phyloP scores from a whole-genome alignment of 2,329 filamentous ascomycete species.

The Diplodia corticola region DNA sequence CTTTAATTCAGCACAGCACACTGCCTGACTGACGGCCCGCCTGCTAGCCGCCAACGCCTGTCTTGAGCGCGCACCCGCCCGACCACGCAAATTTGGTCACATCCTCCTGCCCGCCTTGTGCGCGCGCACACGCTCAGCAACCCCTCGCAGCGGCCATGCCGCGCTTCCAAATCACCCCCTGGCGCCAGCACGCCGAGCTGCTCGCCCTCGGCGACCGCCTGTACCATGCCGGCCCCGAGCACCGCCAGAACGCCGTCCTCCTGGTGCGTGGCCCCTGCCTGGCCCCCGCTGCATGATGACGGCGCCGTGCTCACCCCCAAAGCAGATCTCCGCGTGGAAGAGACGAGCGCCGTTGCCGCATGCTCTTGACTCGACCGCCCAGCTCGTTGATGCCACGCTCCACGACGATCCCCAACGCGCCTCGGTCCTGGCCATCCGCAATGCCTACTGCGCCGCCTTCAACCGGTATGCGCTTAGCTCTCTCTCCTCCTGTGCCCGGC shows the following conservation, averaged over 20 bases:
- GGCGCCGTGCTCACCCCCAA: slow-evolving; percentile 9
- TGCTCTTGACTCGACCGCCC: slow-evolving; percentile 74
- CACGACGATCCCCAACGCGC: slow-evolving; percentile 56
- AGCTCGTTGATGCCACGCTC: slow-evolving; percentile 68
- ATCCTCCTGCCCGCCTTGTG: slow-evolving; percentile 9
- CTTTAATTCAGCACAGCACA: slow-evolving; percentile 11
- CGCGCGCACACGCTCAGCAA: background rate
- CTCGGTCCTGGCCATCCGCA: slow-evolving; percentile 61
- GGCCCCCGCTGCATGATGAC: slow-evolving; percentile 20
- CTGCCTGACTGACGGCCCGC: background rate
- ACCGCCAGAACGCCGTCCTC: slow-evolving; percentile 39
- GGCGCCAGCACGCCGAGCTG: slow-evolving; percentile 67
- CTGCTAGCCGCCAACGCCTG: background rate
- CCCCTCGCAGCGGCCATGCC: slow-evolving; percentile 38
- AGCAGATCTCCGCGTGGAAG: slow-evolving; percentile 23
- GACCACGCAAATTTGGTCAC: slow-evolving; percentile 7
- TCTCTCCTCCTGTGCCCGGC: background rate
- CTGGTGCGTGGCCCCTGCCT: slow-evolving; percentile 35
- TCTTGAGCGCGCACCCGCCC: background rate
- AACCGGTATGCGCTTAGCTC: slow-evolving; percentile 58
- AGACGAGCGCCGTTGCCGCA: slow-evolving; percentile 59
- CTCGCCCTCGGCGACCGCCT: slow-evolving; percentile 65
- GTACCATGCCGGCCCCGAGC: slow-evolving; percentile 46
- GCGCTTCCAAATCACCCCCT: slow-evolving; percentile 72
- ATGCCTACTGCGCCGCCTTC: slow-evolving; percentile 73